These are phyloP conservation scores for Ustulina deusta DNA, from an alignment of 2,329 filamentous ascomycete genomes.

Conservation along the genomic window DNA sequence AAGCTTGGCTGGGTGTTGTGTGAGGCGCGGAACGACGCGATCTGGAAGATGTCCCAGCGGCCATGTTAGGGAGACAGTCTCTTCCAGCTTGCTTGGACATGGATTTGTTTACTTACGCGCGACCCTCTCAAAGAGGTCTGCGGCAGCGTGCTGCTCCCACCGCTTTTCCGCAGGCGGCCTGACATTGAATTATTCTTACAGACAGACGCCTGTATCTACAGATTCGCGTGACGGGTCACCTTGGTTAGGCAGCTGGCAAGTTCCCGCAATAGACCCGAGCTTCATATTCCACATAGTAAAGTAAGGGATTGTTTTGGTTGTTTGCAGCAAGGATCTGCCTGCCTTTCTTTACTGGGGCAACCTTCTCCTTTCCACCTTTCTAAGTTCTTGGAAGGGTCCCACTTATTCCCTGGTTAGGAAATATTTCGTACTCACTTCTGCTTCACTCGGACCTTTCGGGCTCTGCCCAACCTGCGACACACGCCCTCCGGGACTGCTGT, in stretches of 20 bases:
- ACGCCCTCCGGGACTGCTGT: no score
- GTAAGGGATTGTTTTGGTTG: slow-evolving; percentile 34
- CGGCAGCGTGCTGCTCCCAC: slow-evolving; percentile 43
- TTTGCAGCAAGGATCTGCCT: slow-evolving; percentile 25
- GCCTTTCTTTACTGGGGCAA: slow-evolving; percentile 7
- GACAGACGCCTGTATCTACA: not conserved
- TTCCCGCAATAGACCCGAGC: slow-evolving; percentile 4
- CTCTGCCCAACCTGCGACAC: no score
- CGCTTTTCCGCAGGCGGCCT: slow-evolving; percentile 47
- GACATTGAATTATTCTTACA: slow-evolving; percentile 41
- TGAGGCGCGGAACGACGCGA: slow-evolving; percentile 61
- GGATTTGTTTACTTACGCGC: slow-evolving; percentile 48
- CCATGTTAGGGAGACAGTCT: slow-evolving; percentile 11
- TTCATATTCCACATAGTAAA: slow-evolving; percentile 11
- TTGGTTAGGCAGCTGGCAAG: not conserved
- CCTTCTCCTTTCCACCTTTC: no score
- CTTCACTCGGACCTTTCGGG: no score
- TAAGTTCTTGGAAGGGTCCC: no score
- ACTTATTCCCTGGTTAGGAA: no score
- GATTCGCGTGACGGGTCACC: slow-evolving; percentile 12
- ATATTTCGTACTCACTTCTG: no score
- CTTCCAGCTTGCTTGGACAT: not conserved
- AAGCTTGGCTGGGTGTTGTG: slow-evolving; percentile 67
- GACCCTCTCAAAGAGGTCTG: slow-evolving; percentile 43
- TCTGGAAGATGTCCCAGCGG: slow-evolving; percentile 45